These are phyloP conservation scores for Saccharomycopsis hybrid DNA, from an alignment of 1,139 yeast genomes.

Conservation along the genomic window DNA sequence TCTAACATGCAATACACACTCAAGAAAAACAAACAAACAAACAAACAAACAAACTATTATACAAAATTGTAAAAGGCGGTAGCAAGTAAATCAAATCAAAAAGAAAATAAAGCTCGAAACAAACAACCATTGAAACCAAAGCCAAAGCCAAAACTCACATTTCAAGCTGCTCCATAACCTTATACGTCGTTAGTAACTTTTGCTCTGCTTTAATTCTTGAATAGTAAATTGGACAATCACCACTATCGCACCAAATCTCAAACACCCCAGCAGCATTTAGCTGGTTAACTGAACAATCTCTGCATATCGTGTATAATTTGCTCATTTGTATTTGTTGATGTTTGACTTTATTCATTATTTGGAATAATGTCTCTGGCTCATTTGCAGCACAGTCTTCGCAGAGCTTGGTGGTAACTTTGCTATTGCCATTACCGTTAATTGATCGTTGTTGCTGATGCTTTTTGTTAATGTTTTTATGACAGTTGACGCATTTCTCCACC, in stretches of 20 bases:
- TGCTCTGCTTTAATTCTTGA: neutral
- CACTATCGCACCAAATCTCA: slow-evolving; percentile 28
- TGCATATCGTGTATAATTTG: slow-evolving; percentile 27
- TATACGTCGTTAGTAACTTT: neutral
- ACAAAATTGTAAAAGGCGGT: too few species aligned
- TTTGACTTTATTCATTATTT: slow-evolving; percentile 23
- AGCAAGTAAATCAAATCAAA: too few species aligned
- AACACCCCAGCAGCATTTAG: slow-evolving; percentile 23
- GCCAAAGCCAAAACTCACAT: too few species aligned
- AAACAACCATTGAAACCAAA: too few species aligned
- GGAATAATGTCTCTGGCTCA: slow-evolving; percentile 24
- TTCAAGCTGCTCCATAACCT: neutral
- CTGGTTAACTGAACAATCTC: slow-evolving; percentile 28
- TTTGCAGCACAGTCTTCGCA: slow-evolving; percentile 34
- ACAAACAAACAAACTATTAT: too few species aligned
- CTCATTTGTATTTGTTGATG: slow-evolving; percentile 23
- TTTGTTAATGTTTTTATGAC: slow-evolving; percentile 10
- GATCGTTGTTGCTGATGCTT: too few species aligned
- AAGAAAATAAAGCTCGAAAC: too few species aligned
- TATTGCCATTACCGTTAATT: neutral
- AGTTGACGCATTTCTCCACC: slow-evolving; percentile 25
- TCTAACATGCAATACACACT: too few species aligned
- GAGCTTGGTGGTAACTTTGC: slow-evolving; percentile 17
- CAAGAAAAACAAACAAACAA: too few species aligned
- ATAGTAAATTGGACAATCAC: slow-evolving; percentile 35